phyloP scores from a whole-genome alignment of 306 rosid genomes.

The Chamaecrista fasciculata region DNA sequence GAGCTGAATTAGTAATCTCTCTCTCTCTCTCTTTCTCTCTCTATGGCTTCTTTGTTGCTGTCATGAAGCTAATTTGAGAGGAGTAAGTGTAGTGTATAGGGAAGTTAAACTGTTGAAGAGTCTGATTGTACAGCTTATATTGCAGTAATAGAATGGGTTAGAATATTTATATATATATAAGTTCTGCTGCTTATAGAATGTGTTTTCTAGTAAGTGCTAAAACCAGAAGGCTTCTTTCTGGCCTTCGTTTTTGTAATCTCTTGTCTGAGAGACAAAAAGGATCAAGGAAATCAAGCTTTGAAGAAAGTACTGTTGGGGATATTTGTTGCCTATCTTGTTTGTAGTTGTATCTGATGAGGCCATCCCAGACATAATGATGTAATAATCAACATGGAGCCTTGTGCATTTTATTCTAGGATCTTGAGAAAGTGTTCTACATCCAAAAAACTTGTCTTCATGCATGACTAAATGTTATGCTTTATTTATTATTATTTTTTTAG shows the following conservation, averaged over 20 bases:
- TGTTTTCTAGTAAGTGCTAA: not conserved
- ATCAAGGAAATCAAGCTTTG: not conserved
- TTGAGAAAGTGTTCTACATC: not conserved
- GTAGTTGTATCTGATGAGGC: not conserved
- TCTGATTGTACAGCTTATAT: conserved; percentile 32
- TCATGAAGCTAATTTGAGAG: not conserved
- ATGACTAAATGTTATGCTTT: no score
- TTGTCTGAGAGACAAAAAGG: not conserved
- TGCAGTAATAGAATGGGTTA: conserved; percentile 17
- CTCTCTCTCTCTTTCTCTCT: no score
- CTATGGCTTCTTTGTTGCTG: conserved; percentile 7
- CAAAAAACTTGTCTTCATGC: no score
- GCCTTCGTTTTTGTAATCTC: conserved; percentile 7
- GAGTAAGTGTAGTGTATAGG: conserved; percentile 18
- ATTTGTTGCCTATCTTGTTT: not conserved
- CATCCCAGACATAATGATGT: not conserved
- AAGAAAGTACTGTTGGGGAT: not conserved
- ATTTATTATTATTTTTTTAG: no score
- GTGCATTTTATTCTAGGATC: not conserved
- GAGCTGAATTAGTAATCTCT: conserved; percentile 28
- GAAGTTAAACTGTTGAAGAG: conserved; percentile 6
- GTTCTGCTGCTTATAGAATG: conserved; percentile 10
- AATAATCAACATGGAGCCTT: not conserved
- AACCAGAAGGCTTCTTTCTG: not conserved
- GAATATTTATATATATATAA: no score